Base-by-base conservation (phyloP, 2,329 filamentous ascomycete genomes). In the Ophiostoma perfectum region DNA sequence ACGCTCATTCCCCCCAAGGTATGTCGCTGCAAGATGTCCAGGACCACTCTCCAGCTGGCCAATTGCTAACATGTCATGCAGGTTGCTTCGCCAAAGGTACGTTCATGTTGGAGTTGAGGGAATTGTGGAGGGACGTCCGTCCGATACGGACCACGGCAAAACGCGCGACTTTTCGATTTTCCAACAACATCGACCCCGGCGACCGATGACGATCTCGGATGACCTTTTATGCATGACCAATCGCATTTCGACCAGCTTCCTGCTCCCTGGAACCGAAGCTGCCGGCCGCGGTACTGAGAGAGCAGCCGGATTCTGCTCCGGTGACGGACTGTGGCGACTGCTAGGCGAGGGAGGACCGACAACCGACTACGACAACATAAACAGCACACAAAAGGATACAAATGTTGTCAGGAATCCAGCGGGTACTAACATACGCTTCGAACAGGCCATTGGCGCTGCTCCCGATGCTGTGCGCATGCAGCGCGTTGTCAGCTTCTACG, bases 1-100 rank as follows among this genome's bases (percentile, higher is more conserved):
- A 97, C 96, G 86, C 90, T 99, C 81, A 97, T 99, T 77, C 96
- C 96, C 76, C 95, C 96, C 78, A 99, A 99, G 93, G 94, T 97
- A 84, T 75, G 84, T 75, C 6, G 1, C 42, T 52, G n/a, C 4
- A 14, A 36, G 11, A 18, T 60, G 9, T 27, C 27, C 27, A 27
- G 14, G 8, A 27, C 41, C 8, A 5, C 1, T 44, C 6, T 4
- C 9, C 9, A 9, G 39, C 39, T 45, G 9, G 41, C 4, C 36
- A 41, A 14, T 14, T 63, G 12, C 55, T 66, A 55, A 66, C 64
- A 63, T 38, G 38, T 4, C 27, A 12, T 60, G 42, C 47, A 93
- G 90, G 86, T 95, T 79, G 90, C 91, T 76, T 93, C 91, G 78
- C 91, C 91, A 73, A 90, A 86, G 83, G 91, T 95, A 90, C 81